Evolutionary conservation across 345 rosid genomes (phyloP).

Genomic region (Erucastrum elatum): DNA sequence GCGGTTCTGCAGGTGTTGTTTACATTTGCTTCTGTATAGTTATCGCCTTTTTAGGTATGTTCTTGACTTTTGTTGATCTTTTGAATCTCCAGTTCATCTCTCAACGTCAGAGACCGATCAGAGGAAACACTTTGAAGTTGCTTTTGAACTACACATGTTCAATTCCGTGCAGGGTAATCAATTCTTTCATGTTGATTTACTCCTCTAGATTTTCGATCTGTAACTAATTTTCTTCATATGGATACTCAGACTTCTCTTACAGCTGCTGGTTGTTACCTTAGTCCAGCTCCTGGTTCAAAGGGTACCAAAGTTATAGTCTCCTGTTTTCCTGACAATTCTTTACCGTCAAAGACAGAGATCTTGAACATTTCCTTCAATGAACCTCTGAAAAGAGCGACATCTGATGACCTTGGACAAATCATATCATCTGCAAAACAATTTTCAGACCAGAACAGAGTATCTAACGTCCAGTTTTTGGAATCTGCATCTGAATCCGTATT

Average conservation of each 20-base stretch:
- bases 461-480: conserved; percentile 51
- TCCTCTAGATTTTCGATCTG: background rate
- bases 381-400: conserved; percentile 29
- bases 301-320: conserved; percentile 78
- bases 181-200: conserved; percentile 9
- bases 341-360: conserved; percentile 55
- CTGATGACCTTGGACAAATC: conserved; percentile 47
- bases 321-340: conserved; percentile 64
- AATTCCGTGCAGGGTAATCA: conserved; percentile 76
- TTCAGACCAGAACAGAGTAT: conserved; percentile 41
- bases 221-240: conserved; percentile 17
- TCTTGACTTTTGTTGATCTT: conserved; percentile 23
- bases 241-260: conserved; percentile 72
- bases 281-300: conserved; percentile 83
- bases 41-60: conserved; percentile 6
- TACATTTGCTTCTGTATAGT: background rate
- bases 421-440: conserved; percentile 45
- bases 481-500: conserved; percentile 53
- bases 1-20: conserved; percentile 64
- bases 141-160: conserved; percentile 61
- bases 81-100: conserved; percentile 65
- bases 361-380: conserved; percentile 31
- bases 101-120: conserved; percentile 80
- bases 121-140: conserved; percentile 76
- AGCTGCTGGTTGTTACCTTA: conserved; percentile 91